phyloP scores from a whole-genome alignment of 768 basidiomycete genomes.

The Rubroboletus pulcherrimus region DNA sequence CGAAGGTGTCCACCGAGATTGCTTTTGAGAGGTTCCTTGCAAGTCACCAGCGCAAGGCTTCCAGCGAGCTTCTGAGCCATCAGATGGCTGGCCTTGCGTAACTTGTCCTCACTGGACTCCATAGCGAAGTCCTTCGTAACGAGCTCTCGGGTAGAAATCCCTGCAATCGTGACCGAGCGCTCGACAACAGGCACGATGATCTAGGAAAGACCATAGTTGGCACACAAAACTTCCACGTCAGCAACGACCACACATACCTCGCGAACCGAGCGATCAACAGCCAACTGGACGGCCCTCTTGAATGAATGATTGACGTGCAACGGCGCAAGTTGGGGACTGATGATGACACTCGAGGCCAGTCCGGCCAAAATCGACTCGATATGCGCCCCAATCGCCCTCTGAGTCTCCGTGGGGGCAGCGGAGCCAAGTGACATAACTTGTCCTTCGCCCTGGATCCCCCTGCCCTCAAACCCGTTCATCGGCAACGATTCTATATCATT shows the following conservation, averaged over 20 bases:
- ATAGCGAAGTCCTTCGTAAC: conserved; percentile 95
- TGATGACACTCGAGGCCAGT: conserved; percentile 67
- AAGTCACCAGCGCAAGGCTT: conserved; percentile 93
- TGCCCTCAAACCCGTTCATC: conserved; percentile 65
- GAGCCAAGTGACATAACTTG: conserved; percentile 62
- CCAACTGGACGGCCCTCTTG: conserved; percentile 86
- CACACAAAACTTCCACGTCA: background rate
- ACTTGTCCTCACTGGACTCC: conserved; percentile 84
- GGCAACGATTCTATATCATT: conserved; percentile 76
- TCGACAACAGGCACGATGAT: conserved; percentile 98
- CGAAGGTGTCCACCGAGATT: conserved; percentile 88
- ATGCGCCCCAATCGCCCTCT: conserved; percentile 68
- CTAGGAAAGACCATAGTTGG: conserved; percentile 33
- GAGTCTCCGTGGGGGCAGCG: conserved; percentile 57
- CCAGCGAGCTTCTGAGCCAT: conserved; percentile 98
- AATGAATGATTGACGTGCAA: conserved; percentile 76
- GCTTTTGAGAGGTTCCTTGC: conserved; percentile 93
- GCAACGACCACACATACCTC: conserved; percentile 52
- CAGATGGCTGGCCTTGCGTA: conserved; percentile 87
- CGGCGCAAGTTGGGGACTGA: conserved; percentile 73
- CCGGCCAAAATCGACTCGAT: conserved; percentile 76
- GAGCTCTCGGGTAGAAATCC: conserved; percentile 93
- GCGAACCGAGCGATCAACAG: conserved; percentile 90
- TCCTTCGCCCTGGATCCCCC: conserved; percentile 47
- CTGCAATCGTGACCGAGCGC: conserved; percentile 95